Evolutionary conservation across 1,284 basidiomycete species (phyloP).

Genomic region (Athelia psychrophila): DNA sequence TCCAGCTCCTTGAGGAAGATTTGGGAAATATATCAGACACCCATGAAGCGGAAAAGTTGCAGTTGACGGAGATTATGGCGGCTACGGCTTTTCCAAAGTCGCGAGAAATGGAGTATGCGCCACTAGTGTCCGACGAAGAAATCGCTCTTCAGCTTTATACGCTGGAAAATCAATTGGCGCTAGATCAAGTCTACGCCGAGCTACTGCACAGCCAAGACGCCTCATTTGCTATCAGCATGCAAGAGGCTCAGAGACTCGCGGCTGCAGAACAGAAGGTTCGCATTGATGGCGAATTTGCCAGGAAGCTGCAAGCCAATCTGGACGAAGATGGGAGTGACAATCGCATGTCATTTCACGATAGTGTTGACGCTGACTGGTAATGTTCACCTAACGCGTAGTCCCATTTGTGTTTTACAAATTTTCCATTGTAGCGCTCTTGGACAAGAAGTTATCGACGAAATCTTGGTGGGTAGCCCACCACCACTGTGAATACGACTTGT

Average conservation of each 20-base stretch:
- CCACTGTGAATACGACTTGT: too few relatives aligned
- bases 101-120: neutral
- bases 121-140: constrained; percentile 18
- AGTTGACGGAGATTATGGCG: neutral
- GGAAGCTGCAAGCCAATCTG: constrained; percentile 28
- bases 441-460: constrained; percentile 21
- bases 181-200: neutral
- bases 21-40: neutral
- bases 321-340: constrained; percentile 22
- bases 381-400: neutral
- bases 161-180: neutral
- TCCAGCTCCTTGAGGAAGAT: neutral
- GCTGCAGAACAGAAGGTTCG: constrained; percentile 36
- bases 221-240: neutral
- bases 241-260: constrained; percentile 32
- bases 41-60: neutral
- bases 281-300: constrained; percentile 36
- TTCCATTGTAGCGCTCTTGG: constrained; percentile 22
- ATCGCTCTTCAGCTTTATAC: neutral
- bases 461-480: constrained; percentile 22
- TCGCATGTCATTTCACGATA: constrained; percentile 1
- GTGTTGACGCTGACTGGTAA: constrained; percentile 29
- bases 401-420: neutral
- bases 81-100: neutral
- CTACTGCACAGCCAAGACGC: neutral